A percentile compares a stretch with the other conserved stretches of the same genome.
Evolutionary conservation across 352 stramenopile genomes (phyloP).

Genomic region (Pythium dissimile): DNA sequence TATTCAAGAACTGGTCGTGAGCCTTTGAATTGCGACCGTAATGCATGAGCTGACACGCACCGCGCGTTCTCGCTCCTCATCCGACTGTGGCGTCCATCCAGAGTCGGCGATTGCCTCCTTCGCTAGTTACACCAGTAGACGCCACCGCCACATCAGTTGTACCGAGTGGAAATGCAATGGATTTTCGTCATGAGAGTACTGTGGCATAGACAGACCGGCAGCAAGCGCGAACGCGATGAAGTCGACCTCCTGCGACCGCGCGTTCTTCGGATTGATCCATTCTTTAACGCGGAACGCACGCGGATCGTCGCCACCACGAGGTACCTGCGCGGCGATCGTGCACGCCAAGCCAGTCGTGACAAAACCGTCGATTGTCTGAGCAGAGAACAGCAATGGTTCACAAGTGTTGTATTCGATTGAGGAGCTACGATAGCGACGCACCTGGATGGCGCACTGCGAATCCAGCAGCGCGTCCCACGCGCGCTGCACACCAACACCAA

Average conservation of each 20-base stretch:
- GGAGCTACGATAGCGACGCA: no score
- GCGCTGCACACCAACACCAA: slow-evolving; percentile 79
- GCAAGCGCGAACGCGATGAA: slow-evolving; percentile 86
- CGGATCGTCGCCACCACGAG: slow-evolving; percentile 40
- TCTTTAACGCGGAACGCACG: slow-evolving; percentile 62
- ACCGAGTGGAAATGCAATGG: no score
- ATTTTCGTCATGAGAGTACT: not conserved
- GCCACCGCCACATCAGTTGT: not conserved
- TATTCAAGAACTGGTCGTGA: not conserved
- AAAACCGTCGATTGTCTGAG: slow-evolving; percentile 50
- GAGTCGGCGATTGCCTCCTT: slow-evolving; percentile 80
- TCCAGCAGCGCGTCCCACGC: slow-evolving; percentile 83
- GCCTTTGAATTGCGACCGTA: not conserved
- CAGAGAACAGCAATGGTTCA: not conserved
- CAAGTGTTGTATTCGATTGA: no score
- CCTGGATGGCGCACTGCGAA: slow-evolving; percentile 72
- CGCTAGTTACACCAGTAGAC: slow-evolving; percentile 26
- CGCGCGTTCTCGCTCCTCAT: slow-evolving; percentile 64
- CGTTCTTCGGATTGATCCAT: slow-evolving; percentile 63
- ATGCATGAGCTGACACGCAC: slow-evolving; percentile 21
- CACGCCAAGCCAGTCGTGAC: slow-evolving; percentile 57
- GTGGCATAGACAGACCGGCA: slow-evolving; percentile 39
- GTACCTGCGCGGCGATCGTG: slow-evolving; percentile 71
- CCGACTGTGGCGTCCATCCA: slow-evolving; percentile 52
- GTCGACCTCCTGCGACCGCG: slow-evolving; percentile 72